Evolutionary conservation across 257 asterid genomes (phyloP).

Genomic region (Nicotiana paniculata): DNA sequence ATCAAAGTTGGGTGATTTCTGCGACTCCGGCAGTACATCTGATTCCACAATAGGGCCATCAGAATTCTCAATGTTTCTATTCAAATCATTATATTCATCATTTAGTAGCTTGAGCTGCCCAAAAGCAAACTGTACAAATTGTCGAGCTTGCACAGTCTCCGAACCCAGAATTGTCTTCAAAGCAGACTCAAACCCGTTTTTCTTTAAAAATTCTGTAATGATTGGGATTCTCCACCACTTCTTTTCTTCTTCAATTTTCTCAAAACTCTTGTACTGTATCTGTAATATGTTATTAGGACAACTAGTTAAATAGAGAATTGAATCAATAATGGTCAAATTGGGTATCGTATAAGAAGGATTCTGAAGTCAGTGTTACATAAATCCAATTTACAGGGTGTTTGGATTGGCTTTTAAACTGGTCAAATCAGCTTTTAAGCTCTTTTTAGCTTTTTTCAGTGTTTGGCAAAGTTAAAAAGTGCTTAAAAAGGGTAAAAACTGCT

Average conservation of each 20-base stretch:
- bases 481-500: no score
- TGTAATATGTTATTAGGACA: conserved; percentile 27
- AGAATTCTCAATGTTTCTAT: conserved; percentile 13
- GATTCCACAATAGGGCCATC: conserved; percentile 9
- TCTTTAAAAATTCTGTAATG: conserved; percentile 70
- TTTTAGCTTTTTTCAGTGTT: no score
- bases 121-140: conserved; percentile 90
- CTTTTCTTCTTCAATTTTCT: conserved; percentile 79
- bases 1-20: not conserved
- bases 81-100: conserved; percentile 51
- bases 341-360: not conserved
- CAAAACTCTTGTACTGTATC: conserved; percentile 86
- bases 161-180: conserved; percentile 75
- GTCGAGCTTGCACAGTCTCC: conserved; percentile 85
- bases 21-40: conserved; percentile 11
- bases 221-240: conserved; percentile 95
- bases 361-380: not conserved
- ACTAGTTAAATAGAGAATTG: not conserved
- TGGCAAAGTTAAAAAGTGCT: no score
- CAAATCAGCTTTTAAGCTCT: no score
- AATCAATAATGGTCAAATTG: not conserved
- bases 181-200: conserved; percentile 69
- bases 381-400: not conserved
- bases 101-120: conserved; percentile 74
- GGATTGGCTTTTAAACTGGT: no score